Base-by-base conservation (phyloP, 768 basidiomycete genomes). In the Kwoniella mangroviensis region DNA sequence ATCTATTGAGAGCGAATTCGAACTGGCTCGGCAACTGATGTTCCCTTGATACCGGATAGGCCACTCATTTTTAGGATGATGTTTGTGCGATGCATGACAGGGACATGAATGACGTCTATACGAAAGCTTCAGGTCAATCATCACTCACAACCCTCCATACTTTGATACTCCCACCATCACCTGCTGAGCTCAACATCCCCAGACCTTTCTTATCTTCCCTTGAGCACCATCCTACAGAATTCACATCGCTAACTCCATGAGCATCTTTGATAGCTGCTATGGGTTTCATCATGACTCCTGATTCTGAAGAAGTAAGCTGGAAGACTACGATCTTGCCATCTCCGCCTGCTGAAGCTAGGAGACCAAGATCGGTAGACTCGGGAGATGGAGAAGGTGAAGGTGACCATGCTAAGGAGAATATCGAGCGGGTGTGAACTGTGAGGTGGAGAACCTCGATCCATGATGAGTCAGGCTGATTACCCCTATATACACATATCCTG, bases 311-410 rank as follows among this genome's bases (percentile, higher is more conserved):
- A 60, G 65, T 63, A 71, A 98, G 83, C 70, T 92, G 89, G 90
- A 92, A 96, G 6, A 98, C 84, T 28, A 90, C 87, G 52, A 98
- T 87, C 55, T 84, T 85, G 0, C 95, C 97, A 79, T 99, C 97
- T 0, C 93, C 89, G 0, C 93, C 93, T 2, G 88, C 89, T 65
- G 90, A 92, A 0, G 92, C 93, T 12, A 98, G 81, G 88, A 94
- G 90, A 0, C 96, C 96, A 4, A 94, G 82, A 26, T 62, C 67
- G 10, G 74, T 53, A 15, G 67, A 10, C 65, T 58, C 56, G 55
- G n/a, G 49, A 61, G 51, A 62, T 13, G 54, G 22, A n/a, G 54
- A 49, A 13, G 65, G 65, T 1, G 65, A 57, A 51, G 65, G 65
- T 28, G 73, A 57, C 75, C 79, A 80, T 11, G 79, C 66, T 10